Conservation (phyloP, 495 filamentous ascomycete genomes). For the Aspergillus carlsbadensis region DNA sequence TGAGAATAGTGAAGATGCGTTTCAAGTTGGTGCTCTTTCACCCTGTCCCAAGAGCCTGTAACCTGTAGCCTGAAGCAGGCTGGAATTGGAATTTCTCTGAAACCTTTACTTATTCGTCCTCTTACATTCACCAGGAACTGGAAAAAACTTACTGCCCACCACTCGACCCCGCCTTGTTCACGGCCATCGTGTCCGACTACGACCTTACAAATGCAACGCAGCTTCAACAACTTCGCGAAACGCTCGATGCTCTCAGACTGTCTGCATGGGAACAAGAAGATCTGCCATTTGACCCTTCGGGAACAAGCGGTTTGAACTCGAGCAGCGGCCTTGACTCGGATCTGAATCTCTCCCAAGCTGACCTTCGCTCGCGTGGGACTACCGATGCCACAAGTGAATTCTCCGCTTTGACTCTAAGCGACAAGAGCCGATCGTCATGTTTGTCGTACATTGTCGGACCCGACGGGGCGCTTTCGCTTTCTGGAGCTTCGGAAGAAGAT, state of each 20-base stretch:
- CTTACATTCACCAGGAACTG: conserved; percentile 30
- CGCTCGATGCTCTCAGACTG: conserved; percentile 58
- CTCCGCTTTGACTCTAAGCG: conserved; percentile 19
- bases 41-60: not conserved
- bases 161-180: conserved; percentile 61
- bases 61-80: not conserved
- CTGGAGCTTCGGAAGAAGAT: conserved; percentile 52
- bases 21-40: conserved; percentile 18
- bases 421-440: conserved; percentile 10
- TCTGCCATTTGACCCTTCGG: conserved; percentile 76
- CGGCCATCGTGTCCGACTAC: conserved; percentile 67
- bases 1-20: conserved; percentile 18
- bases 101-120: not conserved
- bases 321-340: conserved; percentile 27
- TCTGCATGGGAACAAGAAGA: conserved; percentile 63
- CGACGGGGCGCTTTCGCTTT: conserved; percentile 38
- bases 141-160: conserved; percentile 59
- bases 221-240: conserved; percentile 51
- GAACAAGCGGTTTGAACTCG: conserved; percentile 48
- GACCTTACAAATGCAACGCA: conserved; percentile 48
- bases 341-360: conserved; percentile 26
- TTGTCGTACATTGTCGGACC: conserved; percentile 31
- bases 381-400: conserved; percentile 40
- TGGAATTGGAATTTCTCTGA: not conserved
- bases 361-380: conserved; percentile 39